phyloP scores from a whole-genome alignment of 371 early-diverging fungal species.

The Mortierella sp. region DNA sequence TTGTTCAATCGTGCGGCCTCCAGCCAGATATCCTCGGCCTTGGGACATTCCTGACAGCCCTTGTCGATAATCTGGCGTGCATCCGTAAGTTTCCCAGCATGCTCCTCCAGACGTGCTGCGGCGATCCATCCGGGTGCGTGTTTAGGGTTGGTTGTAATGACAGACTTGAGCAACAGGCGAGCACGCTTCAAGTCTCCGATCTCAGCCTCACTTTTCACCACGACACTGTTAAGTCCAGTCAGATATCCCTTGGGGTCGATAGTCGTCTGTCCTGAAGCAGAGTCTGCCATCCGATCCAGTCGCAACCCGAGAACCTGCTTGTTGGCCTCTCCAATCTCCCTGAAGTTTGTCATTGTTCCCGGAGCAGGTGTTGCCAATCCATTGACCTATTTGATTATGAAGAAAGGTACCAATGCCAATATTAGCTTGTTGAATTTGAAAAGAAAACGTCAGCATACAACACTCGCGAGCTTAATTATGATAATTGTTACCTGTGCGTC shows the following conservation, averaged over 20 bases:
- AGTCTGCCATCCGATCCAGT: constrained; percentile 86
- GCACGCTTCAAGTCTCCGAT: constrained; percentile 97
- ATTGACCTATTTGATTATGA: constrained; percentile 45
- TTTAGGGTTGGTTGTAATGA: constrained; percentile 93
- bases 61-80: constrained; percentile 91
- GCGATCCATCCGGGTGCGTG: constrained; percentile 99
- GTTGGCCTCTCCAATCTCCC: constrained; percentile 95
- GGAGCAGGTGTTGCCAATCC: constrained; percentile 66
- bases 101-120: constrained; percentile 96
- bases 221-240: constrained; percentile 90
- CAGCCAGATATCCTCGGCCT: constrained; percentile 96
- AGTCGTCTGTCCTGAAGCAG: constrained; percentile 84
- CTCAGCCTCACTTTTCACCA: constrained; percentile 88
- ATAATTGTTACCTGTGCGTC: constrained; percentile 64
- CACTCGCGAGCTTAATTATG: neutral
- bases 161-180: constrained; percentile 87
- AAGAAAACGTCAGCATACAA: neutral
- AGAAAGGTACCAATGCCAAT: neutral
- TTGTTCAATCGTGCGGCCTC: constrained; percentile 94
- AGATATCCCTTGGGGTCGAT: constrained; percentile 96
- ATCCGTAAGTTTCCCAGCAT: constrained; percentile 85
- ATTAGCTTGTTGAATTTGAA: neutral
- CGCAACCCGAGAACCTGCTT: constrained; percentile 90
- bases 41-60: constrained; percentile 95
- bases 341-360: constrained; percentile 87